phyloP scores from a whole-genome alignment of 139 green algal genomes.

The Coelastrella sp. region DNA sequence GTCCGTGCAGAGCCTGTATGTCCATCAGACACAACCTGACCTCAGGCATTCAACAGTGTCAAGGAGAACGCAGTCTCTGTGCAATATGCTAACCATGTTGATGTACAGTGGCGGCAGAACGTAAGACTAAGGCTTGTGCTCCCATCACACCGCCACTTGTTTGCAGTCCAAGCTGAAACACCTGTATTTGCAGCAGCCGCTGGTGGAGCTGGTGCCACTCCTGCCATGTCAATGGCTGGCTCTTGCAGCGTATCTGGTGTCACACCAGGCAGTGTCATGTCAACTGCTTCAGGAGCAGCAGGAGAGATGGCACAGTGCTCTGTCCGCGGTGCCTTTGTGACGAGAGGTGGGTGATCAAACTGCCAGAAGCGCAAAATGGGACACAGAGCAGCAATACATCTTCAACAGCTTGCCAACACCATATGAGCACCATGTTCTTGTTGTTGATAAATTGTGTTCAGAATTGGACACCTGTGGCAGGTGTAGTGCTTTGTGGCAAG shows the following conservation, averaged over 20 bases:
- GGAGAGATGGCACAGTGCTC: constrained; percentile 10
- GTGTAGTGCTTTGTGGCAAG: no score
- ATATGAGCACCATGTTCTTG: no score
- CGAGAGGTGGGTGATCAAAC: background rate
- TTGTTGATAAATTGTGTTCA: no score
- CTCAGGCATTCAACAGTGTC: background rate
- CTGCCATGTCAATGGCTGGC: constrained; percentile 5
- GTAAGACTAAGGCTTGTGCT: no score
- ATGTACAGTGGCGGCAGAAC: no score
- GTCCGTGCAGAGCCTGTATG: background rate
- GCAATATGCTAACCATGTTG: background rate
- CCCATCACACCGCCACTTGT: no score
- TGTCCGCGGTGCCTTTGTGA: background rate
- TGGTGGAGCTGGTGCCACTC: background rate
- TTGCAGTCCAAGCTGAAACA: no score
- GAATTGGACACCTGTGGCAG: no score
- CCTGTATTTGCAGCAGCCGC: background rate
- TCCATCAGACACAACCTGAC: background rate
- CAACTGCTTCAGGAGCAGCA: background rate
- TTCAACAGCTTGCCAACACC: no score
- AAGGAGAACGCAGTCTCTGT: background rate
- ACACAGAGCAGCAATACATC: no score
- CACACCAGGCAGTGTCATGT: constrained; percentile 11
- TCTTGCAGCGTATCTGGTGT: constrained; percentile 3
- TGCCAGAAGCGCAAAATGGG: no score